These are phyloP conservation scores for Globisporangium spiculum DNA, from an alignment of 352 stramenopile species.

Conservation along the genomic window DNA sequence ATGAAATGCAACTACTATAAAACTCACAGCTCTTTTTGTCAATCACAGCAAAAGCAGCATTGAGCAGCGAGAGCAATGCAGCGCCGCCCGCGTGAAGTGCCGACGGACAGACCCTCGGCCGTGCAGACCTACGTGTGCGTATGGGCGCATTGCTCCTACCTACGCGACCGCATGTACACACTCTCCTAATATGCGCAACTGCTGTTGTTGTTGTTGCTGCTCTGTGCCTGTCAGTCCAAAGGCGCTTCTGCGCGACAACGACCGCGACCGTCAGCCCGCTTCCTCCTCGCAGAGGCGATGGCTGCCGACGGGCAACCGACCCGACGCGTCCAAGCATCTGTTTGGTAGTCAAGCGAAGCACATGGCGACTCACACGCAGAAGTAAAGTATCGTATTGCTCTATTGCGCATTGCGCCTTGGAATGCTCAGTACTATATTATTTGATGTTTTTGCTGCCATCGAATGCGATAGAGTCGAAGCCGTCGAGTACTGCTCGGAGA, in stretches of 20 bases:
- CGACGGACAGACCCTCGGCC: conserved; percentile 50
- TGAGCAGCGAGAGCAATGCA: conserved; percentile 3
- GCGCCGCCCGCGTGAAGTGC: conserved; percentile 47
- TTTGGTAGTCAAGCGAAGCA: conserved; percentile 24
- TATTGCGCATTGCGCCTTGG: not conserved
- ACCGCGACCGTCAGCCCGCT: conserved; percentile 6
- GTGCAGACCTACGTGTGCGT: conserved; percentile 52
- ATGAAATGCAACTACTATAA: not conserved
- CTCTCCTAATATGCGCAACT: not conserved
- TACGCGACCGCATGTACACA: no score
- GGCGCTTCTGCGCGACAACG: conserved; percentile 29
- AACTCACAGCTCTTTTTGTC: not conserved
- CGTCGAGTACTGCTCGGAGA: conserved; percentile 33
- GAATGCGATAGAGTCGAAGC: conserved; percentile 24
- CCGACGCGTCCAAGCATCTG: conserved; percentile 56
- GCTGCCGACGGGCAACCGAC: conserved; percentile 49
- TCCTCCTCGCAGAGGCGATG: conserved; percentile 21
- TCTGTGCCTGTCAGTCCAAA: conserved; percentile 26
- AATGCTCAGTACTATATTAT: not conserved
- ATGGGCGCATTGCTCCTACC: not conserved
- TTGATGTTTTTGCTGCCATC: not conserved
- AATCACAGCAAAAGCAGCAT: not conserved
- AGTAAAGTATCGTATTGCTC: not conserved
- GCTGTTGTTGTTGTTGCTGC: not conserved
- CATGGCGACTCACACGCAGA: conserved; percentile 12